Evolutionary conservation across 2,329 filamentous ascomycete species (phyloP).

Genomic region (Capronia coronata): DNA sequence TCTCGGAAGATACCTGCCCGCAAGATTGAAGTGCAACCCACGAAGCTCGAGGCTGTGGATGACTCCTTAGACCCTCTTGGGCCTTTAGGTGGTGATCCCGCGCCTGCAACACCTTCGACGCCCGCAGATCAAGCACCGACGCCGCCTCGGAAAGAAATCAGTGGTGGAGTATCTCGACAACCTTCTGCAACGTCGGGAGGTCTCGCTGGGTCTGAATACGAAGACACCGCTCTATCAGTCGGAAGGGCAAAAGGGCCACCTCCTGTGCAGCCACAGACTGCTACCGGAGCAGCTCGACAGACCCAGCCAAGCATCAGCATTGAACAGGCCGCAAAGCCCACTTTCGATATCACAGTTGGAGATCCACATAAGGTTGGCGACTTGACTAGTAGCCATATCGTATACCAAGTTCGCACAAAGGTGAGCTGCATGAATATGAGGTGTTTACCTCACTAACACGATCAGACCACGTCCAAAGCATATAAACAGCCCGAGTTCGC

Average conservation of each 20-base stretch:
- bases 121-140: conserved; percentile 49
- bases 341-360: conserved; percentile 82
- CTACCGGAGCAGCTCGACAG: conserved; percentile 44
- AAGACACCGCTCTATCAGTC: conserved; percentile 57
- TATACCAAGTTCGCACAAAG: conserved; percentile 92
- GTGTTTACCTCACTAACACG: conserved; percentile 24
- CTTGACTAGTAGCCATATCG: conserved; percentile 92
- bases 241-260: conserved; percentile 59
- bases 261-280: conserved; percentile 48
- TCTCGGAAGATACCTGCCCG: conserved; percentile 48
- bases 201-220: conserved; percentile 63
- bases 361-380: conserved; percentile 98
- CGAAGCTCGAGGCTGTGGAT: conserved; percentile 57
- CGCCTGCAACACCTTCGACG: conserved; percentile 31
- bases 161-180: conserved; percentile 31
- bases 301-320: conserved; percentile 75
- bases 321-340: conserved; percentile 88
- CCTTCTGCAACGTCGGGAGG: conserved; percentile 41
- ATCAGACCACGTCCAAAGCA: conserved; percentile 85
- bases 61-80: conserved; percentile 57
- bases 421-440: conserved; percentile 43
- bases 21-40: conserved; percentile 55
- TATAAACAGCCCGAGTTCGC: conserved; percentile 89
- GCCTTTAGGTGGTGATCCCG: conserved; percentile 44
- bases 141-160: conserved; percentile 54